Conservation (phyloP, 768 basidiomycete species). For the Lactifluus pinguis region DNA sequence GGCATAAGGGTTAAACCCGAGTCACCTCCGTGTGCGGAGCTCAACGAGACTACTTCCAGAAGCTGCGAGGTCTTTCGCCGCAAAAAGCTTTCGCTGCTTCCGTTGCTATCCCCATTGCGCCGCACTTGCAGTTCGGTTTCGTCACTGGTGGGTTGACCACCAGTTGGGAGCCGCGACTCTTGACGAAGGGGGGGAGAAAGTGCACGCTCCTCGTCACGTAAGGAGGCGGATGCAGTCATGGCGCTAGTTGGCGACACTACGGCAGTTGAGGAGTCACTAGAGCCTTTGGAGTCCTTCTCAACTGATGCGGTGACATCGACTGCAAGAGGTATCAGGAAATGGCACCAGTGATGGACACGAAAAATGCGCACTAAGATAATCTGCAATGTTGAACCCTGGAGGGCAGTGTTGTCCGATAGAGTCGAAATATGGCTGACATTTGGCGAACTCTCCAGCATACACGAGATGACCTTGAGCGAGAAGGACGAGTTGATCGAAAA, state of each 20-base stretch:
- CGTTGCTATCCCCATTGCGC: slow-evolving; percentile 36
- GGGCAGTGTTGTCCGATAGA: slow-evolving; percentile 80
- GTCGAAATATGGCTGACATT: slow-evolving; percentile 75
- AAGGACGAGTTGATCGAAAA: slow-evolving; percentile 88
- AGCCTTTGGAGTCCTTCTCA: slow-evolving; percentile 30
- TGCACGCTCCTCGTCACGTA: slow-evolving; percentile 66
- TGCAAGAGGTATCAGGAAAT: slow-evolving; percentile 22
- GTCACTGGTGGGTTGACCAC: slow-evolving; percentile 31
- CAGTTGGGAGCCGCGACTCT: background rate
- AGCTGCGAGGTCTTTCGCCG: slow-evolving; percentile 69
- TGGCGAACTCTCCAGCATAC: slow-evolving; percentile 70
- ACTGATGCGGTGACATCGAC: slow-evolving; percentile 39
- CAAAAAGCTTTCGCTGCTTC: slow-evolving; percentile 34
- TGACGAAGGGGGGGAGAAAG: slow-evolving; percentile 21
- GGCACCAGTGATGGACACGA: background rate
- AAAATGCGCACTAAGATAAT: slow-evolving; percentile 70
- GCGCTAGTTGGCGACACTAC: slow-evolving; percentile 29
- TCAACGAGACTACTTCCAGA: slow-evolving; percentile 44
- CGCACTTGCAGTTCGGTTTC: slow-evolving; percentile 47
- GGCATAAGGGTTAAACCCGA: slow-evolving; percentile 35
- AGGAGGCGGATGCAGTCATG: slow-evolving; percentile 25
- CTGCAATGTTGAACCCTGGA: slow-evolving; percentile 92
- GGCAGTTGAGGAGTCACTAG: slow-evolving; percentile 25
- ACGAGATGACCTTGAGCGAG: slow-evolving; percentile 78
- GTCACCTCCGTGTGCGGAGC: slow-evolving; percentile 25